Evolutionary conservation across 306 rosid species (phyloP), one percentile per base, ranked within the genome.

Genomic region (Acmispon strigosus): DNA sequence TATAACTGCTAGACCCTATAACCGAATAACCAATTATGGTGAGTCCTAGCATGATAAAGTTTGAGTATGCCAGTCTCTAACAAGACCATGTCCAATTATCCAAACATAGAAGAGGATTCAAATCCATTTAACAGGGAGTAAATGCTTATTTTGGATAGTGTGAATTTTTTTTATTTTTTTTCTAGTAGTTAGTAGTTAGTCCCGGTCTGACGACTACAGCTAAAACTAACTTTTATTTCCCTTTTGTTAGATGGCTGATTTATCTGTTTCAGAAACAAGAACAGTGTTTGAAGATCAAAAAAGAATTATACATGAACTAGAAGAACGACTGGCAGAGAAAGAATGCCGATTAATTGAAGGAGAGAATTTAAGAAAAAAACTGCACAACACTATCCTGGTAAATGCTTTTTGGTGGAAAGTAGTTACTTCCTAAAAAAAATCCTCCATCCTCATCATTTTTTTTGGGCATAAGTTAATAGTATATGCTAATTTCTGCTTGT

Each of bases 371-470:
- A 84, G 97, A 34, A 94, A 91, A 76, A 89, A 84, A 66, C 77
- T 94, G 71, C 97, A 94, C 76, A 94, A 94, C 67, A 89, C 97
- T n/a, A 89, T 94, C 71, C 80, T 87, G 92, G 99, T 94, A 91
- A 32, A 39, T 12, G 56, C 6, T 45, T 19, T 43, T 51, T 55
- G 47, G 18, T 27, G 8, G 63, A 51, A 27, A 8, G 7, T 39
- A 16, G 2, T 41, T 48, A 20, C 37, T 32, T 32, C 37, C 7
- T 32, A 32, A 32, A 32, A 5, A 5, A 5, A 6, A 32, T 32
- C 37, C 7, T 6, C 37, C 8, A 27, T 32, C 14, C 39, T 6
- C 16, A 29, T 45, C 11, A 62, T 48, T 20, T 18, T 50, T 16
- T 16, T 32, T 44, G 58, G 56, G 8, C 8, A 18, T 24, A 19